Percentiles rank a stretch among this genome's conserved stretches.
These are phyloP conservation scores for Aspergillus conjunctus DNA, from an alignment of 495 filamentous ascomycete genomes.

Conservation along the genomic window DNA sequence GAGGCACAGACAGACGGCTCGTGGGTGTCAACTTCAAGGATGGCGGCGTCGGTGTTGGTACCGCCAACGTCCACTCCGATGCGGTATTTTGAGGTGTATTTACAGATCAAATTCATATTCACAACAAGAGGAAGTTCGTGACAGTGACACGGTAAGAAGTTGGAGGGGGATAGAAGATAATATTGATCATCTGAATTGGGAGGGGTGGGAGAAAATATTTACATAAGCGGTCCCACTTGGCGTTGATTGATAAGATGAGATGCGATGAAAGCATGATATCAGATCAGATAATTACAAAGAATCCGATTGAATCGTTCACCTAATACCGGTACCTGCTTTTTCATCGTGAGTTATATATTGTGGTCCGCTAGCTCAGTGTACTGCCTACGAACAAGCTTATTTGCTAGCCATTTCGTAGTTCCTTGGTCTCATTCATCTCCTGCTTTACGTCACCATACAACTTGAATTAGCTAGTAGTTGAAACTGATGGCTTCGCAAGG, in stretches of 20 bases:
- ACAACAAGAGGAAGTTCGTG: too few relatives aligned
- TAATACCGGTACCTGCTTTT: too few relatives aligned
- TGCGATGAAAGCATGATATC: background rate
- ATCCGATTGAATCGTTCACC: too few relatives aligned
- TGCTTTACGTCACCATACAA: too few relatives aligned
- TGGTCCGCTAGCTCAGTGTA: too few relatives aligned
- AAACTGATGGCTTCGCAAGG: too few relatives aligned
- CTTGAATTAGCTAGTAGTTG: too few relatives aligned
- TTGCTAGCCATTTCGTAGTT: too few relatives aligned
- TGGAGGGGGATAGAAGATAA: background rate
- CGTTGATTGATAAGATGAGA: background rate
- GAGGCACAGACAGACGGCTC: slow-evolving; percentile 49
- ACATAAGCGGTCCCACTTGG: background rate
- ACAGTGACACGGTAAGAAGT: background rate
- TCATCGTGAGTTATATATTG: too few relatives aligned
- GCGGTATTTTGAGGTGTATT: background rate
- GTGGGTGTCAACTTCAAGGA: slow-evolving; percentile 49
- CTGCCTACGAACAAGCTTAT: too few relatives aligned
- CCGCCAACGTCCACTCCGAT: slow-evolving; percentile 28
- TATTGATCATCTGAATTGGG: background rate
- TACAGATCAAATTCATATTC: background rate
- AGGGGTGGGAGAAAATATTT: background rate
- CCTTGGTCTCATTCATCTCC: too few relatives aligned
- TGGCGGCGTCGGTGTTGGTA: slow-evolving; percentile 64
- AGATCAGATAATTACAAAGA: background rate